These are phyloP conservation scores for Penicillium sp. DNA, from an alignment of 2,329 filamentous ascomycete genomes.

Conservation along the genomic window DNA sequence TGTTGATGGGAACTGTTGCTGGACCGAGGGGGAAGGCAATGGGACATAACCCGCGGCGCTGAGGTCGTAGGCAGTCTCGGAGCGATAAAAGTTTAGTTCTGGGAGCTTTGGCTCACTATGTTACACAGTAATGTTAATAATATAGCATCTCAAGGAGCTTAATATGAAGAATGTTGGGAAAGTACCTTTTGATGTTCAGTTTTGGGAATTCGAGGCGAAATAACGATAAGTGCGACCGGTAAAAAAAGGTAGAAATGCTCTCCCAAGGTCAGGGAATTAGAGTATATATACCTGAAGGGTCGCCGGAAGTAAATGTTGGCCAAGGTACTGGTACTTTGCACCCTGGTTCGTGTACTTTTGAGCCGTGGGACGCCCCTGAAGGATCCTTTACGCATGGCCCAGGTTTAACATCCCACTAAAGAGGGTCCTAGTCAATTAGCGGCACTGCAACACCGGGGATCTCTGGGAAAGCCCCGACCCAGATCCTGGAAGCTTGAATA, in stretches of 20 bases:
- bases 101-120: not conserved
- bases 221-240: not conserved
- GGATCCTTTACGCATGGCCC: slow-evolving; percentile 3
- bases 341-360: slow-evolving; percentile 8
- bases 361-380: not conserved
- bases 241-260: not conserved
- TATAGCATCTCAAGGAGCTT: not conserved
- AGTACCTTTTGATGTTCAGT: too few relatives aligned
- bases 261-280: not conserved
- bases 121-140: slow-evolving; percentile 10
- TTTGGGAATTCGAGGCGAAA: not conserved
- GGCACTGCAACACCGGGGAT: slow-evolving; percentile 3
- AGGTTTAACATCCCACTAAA: slow-evolving; percentile 8
- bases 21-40: slow-evolving; percentile 26
- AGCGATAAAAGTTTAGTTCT: not conserved
- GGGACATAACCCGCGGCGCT: slow-evolving; percentile 6
- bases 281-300: slow-evolving; percentile 1
- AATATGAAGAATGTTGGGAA: not conserved
- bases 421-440: slow-evolving; percentile 4
- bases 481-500: not conserved
- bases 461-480: slow-evolving; percentile 4
- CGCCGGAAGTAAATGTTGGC: not conserved
- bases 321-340: slow-evolving; percentile 13
- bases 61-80: not conserved
- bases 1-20: slow-evolving; percentile 30